Percentiles rank a stretch among this genome's conserved stretches.
These are phyloP conservation scores for Fraxinus pennsylvanica DNA, from an alignment of 257 asterid genomes.

Conservation along the genomic window DNA sequence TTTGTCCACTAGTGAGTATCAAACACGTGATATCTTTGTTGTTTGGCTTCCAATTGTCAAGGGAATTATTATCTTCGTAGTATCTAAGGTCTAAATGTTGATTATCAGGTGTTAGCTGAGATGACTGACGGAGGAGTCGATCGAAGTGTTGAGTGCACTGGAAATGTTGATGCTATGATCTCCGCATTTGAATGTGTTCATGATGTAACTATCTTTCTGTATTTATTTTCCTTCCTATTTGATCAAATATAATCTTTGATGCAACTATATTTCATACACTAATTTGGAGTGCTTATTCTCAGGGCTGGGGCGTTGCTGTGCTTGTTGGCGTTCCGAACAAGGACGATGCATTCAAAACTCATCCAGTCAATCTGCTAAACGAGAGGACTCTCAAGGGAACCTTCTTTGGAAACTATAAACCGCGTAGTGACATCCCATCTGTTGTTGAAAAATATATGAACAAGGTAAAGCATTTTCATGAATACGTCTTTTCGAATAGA, in stretches of 20 bases:
- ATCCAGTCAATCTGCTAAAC: conserved; percentile 58
- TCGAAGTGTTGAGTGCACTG: conserved; percentile 79
- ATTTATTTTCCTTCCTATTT: neutral
- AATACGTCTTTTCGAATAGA: neutral
- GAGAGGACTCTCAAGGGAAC: conserved; percentile 78
- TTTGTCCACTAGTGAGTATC: too few relatives aligned
- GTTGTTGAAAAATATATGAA: conserved; percentile 78
- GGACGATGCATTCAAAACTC: conserved; percentile 60
- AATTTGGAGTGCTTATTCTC: neutral
- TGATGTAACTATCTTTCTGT: conserved; percentile 39
- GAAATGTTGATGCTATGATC: conserved; percentile 70
- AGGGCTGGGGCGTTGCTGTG: conserved; percentile 90
- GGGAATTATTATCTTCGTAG: too few relatives aligned
- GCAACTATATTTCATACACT: neutral
- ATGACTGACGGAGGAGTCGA: conserved; percentile 81
- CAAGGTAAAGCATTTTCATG: conserved; percentile 34
- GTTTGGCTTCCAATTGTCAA: too few relatives aligned
- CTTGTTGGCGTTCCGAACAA: conserved; percentile 75
- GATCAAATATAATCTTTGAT: too few relatives aligned
- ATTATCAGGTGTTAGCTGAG: conserved; percentile 56
- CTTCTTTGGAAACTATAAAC: conserved; percentile 77
- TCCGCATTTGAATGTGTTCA: conserved; percentile 88
- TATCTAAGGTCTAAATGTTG: neutral
- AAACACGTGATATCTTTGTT: too few relatives aligned
- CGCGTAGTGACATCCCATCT: conserved; percentile 57